These are phyloP conservation scores for Plasmodium fragile DNA, from an alignment of 169 alveolate species.

Conservation along the genomic window DNA sequence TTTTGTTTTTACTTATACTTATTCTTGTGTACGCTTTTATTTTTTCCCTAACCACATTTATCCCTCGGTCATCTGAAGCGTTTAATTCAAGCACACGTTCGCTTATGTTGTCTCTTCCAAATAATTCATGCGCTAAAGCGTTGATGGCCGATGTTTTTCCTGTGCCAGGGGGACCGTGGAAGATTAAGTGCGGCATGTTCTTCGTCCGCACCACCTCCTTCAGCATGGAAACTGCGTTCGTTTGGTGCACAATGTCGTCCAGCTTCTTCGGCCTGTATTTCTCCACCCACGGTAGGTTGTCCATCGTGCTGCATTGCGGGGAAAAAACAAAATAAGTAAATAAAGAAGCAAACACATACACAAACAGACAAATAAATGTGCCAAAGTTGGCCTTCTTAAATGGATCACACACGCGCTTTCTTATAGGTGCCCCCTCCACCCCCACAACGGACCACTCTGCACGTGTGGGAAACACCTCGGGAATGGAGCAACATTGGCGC, in stretches of 20 bases:
- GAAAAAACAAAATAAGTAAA: neutral
- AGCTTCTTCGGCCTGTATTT: conserved; percentile 88
- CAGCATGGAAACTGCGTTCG: conserved; percentile 86
- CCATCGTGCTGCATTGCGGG: conserved; percentile 34
- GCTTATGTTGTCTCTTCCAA: conserved; percentile 93
- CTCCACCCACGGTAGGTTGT: conserved; percentile 89
- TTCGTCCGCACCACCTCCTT: conserved; percentile 84
- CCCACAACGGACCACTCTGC: neutral
- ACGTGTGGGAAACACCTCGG: neutral
- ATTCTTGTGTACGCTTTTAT: conserved; percentile 97
- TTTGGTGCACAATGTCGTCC: conserved; percentile 87
- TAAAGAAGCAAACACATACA: neutral
- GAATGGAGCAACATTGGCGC: neutral
- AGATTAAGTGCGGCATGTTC: conserved; percentile 95
- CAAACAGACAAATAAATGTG: neutral
- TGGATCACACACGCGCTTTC: neutral
- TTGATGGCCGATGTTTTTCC: conserved; percentile 98
- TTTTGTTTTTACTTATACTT: conserved; percentile 90
- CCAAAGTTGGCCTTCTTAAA: neutral
- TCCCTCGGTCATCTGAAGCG: conserved; percentile 99
- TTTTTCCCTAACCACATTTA: conserved; percentile 97
- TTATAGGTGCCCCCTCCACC: neutral
- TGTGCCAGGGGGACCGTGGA: conserved; percentile 99
- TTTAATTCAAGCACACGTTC: conserved; percentile 97
- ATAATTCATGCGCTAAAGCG: conserved; percentile 96